phyloP scores from a whole-genome alignment of 2,329 filamentous ascomycete species.

The Shiraia sp. region DNA sequence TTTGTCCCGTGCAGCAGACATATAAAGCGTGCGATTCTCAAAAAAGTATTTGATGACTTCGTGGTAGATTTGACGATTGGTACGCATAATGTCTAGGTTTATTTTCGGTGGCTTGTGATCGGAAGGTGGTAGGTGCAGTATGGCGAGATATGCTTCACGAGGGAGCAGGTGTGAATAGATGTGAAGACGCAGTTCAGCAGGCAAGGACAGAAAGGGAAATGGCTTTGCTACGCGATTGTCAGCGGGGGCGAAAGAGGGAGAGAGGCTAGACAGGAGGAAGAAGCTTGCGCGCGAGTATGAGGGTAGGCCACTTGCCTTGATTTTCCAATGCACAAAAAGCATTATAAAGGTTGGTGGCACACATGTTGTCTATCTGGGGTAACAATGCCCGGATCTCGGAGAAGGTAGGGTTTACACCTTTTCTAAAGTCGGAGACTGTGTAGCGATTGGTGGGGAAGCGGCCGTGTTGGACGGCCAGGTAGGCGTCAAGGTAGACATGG shows the following conservation, averaged over 20 bases:
- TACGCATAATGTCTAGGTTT: constrained; percentile 21
- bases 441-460: constrained; percentile 19
- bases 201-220: constrained; percentile 27
- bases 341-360: constrained; percentile 18
- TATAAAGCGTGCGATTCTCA: constrained; percentile 14
- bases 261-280: not conserved
- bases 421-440: constrained; percentile 9
- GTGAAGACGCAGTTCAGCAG: constrained; percentile 27
- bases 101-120: constrained; percentile 4
- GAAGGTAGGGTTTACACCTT: constrained; percentile 22
- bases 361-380: constrained; percentile 17
- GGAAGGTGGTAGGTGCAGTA: not conserved
- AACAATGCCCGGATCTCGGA: constrained; percentile 24
- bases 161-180: constrained; percentile 23
- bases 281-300: no score
- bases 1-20: constrained; percentile 7
- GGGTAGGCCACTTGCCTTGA: constrained; percentile 12
- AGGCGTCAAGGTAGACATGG: constrained; percentile 21
- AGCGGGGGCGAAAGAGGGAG: not conserved
- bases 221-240: constrained; percentile 15
- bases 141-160: constrained; percentile 10
- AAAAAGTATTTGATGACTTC: constrained; percentile 23
- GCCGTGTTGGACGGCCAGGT: constrained; percentile 13
- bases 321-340: constrained; percentile 15
- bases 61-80: constrained; percentile 15